These are phyloP conservation scores for Saccharomyces kudriavzevii DNA, from an alignment of 805 yeast species.

Conservation along the genomic window DNA sequence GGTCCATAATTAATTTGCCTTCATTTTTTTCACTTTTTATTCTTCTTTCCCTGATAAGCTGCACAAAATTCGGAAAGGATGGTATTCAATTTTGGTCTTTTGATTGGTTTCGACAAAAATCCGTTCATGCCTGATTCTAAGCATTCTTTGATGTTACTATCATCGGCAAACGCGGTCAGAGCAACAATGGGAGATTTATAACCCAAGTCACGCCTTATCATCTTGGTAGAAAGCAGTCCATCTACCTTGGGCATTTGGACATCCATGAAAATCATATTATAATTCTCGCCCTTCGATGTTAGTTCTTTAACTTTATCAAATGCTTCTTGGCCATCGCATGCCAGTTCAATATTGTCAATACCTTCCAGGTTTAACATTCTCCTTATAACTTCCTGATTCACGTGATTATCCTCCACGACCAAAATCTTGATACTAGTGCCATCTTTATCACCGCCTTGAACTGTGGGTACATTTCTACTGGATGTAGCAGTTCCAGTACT, in stretches of 20 bases:
- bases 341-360: slow-evolving; percentile 58
- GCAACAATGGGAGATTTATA: slow-evolving; percentile 80
- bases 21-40: neutral
- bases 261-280: slow-evolving; percentile 86
- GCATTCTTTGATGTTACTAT: slow-evolving; percentile 79
- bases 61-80: slow-evolving; percentile 35
- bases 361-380: slow-evolving; percentile 87
- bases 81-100: slow-evolving; percentile 57
- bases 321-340: slow-evolving; percentile 89
- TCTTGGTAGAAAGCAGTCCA: slow-evolving; percentile 75
- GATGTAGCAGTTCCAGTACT: slow-evolving; percentile 37
- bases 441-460: neutral
- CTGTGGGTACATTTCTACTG: slow-evolving; percentile 13
- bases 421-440: slow-evolving; percentile 38
- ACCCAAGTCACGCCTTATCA: slow-evolving; percentile 54
- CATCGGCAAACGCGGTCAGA: slow-evolving; percentile 91
- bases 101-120: slow-evolving; percentile 80
- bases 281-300: slow-evolving; percentile 34
- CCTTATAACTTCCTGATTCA: slow-evolving; percentile 87
- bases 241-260: slow-evolving; percentile 95
- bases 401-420: slow-evolving; percentile 90
- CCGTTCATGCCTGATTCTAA: slow-evolving; percentile 88
- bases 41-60: neutral
- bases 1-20: neutral
- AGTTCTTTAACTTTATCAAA: slow-evolving; percentile 53